A percentile compares a stretch with the other conserved stretches of the same genome.
Evolutionary conservation across 2,329 filamentous ascomycete genomes (phyloP).

Genomic region (Penicillium sp.): DNA sequence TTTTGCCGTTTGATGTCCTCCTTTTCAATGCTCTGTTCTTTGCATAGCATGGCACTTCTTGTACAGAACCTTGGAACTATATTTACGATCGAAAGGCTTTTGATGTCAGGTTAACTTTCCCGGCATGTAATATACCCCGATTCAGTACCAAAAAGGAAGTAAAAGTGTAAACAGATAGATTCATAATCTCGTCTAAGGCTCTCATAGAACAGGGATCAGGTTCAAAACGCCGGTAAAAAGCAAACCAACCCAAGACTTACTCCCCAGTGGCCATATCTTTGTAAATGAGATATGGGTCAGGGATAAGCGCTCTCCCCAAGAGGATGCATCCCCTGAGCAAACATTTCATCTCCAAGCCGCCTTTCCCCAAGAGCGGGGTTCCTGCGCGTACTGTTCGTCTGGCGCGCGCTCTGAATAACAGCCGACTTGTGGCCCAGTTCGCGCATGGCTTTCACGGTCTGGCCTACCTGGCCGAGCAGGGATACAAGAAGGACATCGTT

Average conservation of each 20-base stretch:
- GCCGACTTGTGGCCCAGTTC: slow-evolving; percentile 71
- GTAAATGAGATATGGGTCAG: not conserved
- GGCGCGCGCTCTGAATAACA: slow-evolving; percentile 49
- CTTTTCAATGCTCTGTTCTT: slow-evolving; percentile 7
- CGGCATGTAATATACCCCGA: not conserved
- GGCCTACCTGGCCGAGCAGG: slow-evolving; percentile 69
- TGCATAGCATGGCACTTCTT: not conserved
- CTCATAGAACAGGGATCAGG: not conserved
- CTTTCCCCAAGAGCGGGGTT: slow-evolving; percentile 20
- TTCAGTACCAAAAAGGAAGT: not conserved
- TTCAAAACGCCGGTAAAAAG: not conserved
- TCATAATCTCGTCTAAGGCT: slow-evolving; percentile 7
- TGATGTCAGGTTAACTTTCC: not conserved
- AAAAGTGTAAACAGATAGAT: not conserved
- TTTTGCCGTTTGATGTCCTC: slow-evolving; percentile 4
- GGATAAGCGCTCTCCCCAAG: not conserved
- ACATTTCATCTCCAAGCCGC: slow-evolving; percentile 30
- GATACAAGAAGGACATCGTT: slow-evolving; percentile 79
- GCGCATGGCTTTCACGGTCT: slow-evolving; percentile 65
- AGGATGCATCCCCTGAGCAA: slow-evolving; percentile 12
- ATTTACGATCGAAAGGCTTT: not conserved
- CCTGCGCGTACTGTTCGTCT: slow-evolving; percentile 22
- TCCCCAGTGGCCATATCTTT: not conserved
- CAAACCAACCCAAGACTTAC: not conserved
- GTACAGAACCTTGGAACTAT: not conserved